phyloP scores from a whole-genome alignment of 257 asterid genomes.

The Jasminum sambac region DNA sequence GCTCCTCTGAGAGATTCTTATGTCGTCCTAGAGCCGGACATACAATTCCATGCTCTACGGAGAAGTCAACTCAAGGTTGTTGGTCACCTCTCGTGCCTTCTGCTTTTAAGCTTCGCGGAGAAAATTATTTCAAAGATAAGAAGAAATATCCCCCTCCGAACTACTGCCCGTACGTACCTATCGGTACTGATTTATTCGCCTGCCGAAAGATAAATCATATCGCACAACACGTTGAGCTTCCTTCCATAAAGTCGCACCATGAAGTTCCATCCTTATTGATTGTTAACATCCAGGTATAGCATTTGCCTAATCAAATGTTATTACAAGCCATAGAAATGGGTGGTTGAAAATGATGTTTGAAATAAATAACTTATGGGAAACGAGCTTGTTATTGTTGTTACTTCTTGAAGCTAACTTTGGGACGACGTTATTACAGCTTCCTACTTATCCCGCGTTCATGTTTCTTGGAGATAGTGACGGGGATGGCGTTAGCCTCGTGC shows the following conservation, averaged over 20 bases:
- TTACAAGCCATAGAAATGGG: too few species aligned
- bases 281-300: conserved; percentile 71
- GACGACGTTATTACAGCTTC: conserved; percentile 55
- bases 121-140: conserved; percentile 77
- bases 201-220: conserved; percentile 74
- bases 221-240: conserved; percentile 77
- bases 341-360: too few species aligned
- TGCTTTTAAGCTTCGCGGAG: conserved; percentile 73
- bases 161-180: conserved; percentile 64
- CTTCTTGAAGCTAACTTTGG: conserved; percentile 6
- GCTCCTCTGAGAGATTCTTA: conserved; percentile 44
- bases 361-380: too few species aligned
- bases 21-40: conserved; percentile 59
- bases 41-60: conserved; percentile 41
- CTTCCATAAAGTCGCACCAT: conserved; percentile 37
- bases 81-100: conserved; percentile 73
- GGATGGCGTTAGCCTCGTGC: conserved; percentile 81
- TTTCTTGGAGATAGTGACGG: conserved; percentile 81
- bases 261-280: conserved; percentile 70
- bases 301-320: neutral
- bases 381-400: neutral
- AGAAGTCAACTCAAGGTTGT: conserved; percentile 47
- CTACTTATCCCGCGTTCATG: conserved; percentile 76
- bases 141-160: conserved; percentile 72
- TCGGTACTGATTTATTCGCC: conserved; percentile 75